Conservation (phyloP, 331 rosid genomes). For the Rosa hybrid region DNA sequence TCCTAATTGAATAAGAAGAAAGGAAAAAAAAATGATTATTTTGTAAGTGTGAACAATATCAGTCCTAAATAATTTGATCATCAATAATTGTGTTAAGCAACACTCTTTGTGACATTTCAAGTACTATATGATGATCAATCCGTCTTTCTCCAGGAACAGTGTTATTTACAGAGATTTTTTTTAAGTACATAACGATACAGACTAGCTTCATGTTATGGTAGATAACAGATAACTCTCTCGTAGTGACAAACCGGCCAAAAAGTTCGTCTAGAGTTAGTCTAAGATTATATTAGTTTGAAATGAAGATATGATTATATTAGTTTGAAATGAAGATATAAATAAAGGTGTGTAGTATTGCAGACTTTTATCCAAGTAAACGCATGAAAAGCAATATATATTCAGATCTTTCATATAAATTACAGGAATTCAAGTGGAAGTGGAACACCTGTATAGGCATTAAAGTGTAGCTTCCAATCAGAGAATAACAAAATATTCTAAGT, state of each 20-base stretch:
- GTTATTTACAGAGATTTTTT: too few species aligned
- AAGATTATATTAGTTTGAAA: background rate
- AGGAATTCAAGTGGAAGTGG: background rate
- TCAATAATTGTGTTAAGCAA: background rate
- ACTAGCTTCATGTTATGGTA: too few species aligned
- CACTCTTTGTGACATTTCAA: background rate
- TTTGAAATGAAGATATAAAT: background rate
- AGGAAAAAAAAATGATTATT: background rate
- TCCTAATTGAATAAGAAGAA: background rate
- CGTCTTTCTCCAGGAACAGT: background rate
- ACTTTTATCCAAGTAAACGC: background rate
- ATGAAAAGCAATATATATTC: background rate
- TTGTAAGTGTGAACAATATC: background rate
- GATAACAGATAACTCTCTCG: too few species aligned
- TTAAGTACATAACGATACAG: too few species aligned
- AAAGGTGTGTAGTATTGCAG: background rate
- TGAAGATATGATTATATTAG: background rate
- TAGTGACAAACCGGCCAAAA: too few species aligned
- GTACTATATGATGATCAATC: background rate
- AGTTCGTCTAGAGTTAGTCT: too few species aligned
- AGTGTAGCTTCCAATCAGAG: background rate
- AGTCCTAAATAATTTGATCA: background rate
- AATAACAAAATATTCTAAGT: background rate
- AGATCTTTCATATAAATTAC: background rate
- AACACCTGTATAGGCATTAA: background rate